Base-by-base conservation (phyloP, 495 filamentous ascomycete genomes). In the Clavariopsis aquatica region DNA sequence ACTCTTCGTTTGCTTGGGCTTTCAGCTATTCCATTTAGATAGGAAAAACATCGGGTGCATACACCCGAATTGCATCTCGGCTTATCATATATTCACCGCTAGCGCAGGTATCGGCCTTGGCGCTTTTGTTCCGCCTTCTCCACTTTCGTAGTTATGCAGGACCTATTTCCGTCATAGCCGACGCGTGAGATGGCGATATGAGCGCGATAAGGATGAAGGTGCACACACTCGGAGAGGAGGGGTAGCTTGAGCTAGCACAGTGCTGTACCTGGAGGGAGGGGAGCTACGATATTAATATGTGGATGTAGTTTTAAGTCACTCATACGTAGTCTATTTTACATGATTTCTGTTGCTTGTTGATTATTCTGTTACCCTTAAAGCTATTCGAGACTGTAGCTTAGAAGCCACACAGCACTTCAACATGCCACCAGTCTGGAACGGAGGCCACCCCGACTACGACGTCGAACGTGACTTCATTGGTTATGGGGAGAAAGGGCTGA, bases 401-500 rank as follows among this genome's bases (percentile, higher is more conserved):
- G 8, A 9, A 43, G 38, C n/a, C 5, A 15, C n/a, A 8, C 12
- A 43, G 12, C 38, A n/a, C 38, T 3, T 15, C 6, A 43, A 64
- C n/a, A n/a, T 64, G 62, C 52, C 62, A 3, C 43, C 62, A 20
- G 6, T 64, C 31, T 64, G 54, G 53, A 19, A 24, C 53, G 38
- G 38, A 43, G 52, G 54, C 6, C 45, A 64, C 29, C 62, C 70
- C 36, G 63, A 68, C 52, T 73, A 71, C 53, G 71, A 71, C 66
- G 57, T 63, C 52, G 53, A 62, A 3, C 66, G 71, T 54, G 64
- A 73, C 49, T 57, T 73, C 27, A 51, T 58, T 26, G 75, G 76
- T 22, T 78, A 77, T 62, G 75, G 76, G 29, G 70, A 74, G 49
- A 61, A 73, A 23, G 65, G 68, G 1, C 71, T 74, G 49, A 60